Evolutionary conservation across 2,329 filamentous ascomycete genomes (phyloP), one percentile per base, ranked within the genome.

Genomic region (Penicillium griseofulvum): DNA sequence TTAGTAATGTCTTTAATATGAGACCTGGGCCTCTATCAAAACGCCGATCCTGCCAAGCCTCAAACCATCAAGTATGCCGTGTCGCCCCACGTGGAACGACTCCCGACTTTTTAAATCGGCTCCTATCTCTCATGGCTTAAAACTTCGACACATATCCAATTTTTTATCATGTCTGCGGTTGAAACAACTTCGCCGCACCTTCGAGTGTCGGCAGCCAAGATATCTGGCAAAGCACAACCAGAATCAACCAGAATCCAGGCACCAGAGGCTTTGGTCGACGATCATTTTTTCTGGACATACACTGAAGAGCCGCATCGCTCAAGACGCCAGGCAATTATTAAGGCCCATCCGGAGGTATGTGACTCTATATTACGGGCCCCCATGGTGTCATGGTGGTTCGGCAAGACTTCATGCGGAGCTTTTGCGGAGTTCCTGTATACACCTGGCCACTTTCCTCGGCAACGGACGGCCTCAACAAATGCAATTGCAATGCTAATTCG

Each of bases 251-350:
- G 65, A 64, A 64, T 65, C 46, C 55, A 68, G 44, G 69, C 72
- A 48, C 69, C 71, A 33, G 64, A 69, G 42, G 51, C 61, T 31
- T 62, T 68, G 5, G 68, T 72, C 8, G 76, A 77, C 16, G 77
- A 86, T 59, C 82, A 87, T 73, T 97, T 97, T 81, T 96, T 96
- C 79, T 97, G 95, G 94, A 96, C 94, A 38, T 97, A 99, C 72
- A 97, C 94, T 10, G 94, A 99, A 74, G 94, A 99, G 77, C 94
- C 94, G 59, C 94, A 99, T 76, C 86, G 91, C 65, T 94, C 93
- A 31, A 83, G 94, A 65, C 85, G 94, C 54, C 85, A 93, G 66
- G 91, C 91, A 59, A 99, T 99, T 68, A 97, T 99, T 77, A 97
- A 97, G 79, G 92, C 93, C 52, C 93, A 99, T 72, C 94, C 94